Conservation (phyloP, 2,329 filamentous ascomycete species). For the Verticillium tricorpus region DNA sequence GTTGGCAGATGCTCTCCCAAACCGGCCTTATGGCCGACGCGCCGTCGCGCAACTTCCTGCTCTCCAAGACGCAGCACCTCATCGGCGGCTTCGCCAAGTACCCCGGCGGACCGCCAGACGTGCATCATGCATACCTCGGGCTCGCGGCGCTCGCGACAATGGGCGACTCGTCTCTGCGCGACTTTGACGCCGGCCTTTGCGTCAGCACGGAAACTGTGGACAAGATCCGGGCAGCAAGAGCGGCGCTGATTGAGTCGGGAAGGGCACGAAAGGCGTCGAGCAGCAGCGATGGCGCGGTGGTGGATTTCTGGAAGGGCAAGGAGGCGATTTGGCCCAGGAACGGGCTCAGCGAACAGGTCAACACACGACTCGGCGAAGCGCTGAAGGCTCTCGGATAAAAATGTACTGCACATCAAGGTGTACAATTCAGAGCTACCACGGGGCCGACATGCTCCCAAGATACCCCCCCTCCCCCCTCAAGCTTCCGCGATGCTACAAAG, state of each 20-base stretch:
- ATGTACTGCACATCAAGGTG: background rate
- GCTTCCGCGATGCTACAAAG: background rate
- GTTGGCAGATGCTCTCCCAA: slow-evolving; percentile 50
- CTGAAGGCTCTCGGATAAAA: background rate
- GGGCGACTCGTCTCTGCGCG: slow-evolving; percentile 63
- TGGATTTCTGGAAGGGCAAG: background rate
- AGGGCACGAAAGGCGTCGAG: background rate
- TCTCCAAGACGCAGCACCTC: slow-evolving; percentile 80
- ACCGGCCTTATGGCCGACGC: slow-evolving; percentile 51
- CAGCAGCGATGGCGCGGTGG: background rate
- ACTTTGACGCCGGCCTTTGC: slow-evolving; percentile 72
- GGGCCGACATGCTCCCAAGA: background rate
- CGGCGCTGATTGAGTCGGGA: slow-evolving; percentile 22
- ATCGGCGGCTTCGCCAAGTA: slow-evolving; percentile 80
- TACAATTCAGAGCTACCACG: background rate
- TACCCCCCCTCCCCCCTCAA: background rate
- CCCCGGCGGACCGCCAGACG: slow-evolving; percentile 63
- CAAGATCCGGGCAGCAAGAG: slow-evolving; percentile 44
- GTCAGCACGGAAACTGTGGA: slow-evolving; percentile 58
- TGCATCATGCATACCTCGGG: slow-evolving; percentile 88
- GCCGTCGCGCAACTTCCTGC: slow-evolving; percentile 70
- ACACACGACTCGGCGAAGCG: background rate
- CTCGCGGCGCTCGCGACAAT: slow-evolving; percentile 74
- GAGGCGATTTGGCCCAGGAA: background rate
- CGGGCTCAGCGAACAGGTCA: background rate